Percentiles rank a stretch among this genome's conserved stretches.
These are phyloP conservation scores for Aspergillaceae sp. DNA, from an alignment of 2,329 filamentous ascomycete genomes.

Conservation along the genomic window DNA sequence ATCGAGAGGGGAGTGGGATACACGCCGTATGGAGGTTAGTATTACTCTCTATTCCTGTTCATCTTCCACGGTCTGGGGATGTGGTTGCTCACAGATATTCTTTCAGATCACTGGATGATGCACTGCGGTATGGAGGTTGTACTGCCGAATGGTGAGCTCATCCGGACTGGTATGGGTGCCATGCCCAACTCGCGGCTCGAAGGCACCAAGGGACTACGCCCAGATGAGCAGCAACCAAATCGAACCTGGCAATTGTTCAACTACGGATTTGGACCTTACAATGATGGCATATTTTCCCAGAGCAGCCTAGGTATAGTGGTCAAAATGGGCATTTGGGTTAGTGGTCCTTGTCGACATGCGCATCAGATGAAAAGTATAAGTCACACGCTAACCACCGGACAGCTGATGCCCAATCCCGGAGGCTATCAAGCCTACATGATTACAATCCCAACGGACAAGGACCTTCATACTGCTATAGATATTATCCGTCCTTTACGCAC, in stretches of 20 bases:
- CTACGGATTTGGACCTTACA: conserved; percentile 33
- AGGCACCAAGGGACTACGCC: not conserved
- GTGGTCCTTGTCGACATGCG: no score
- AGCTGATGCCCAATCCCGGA: conserved; percentile 45
- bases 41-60: no score
- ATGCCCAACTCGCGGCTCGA: not conserved
- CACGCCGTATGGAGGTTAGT: conserved; percentile 19
- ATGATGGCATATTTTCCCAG: conserved; percentile 45
- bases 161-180: conserved; percentile 43
- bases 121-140: conserved; percentile 41
- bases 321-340: conserved; percentile 45
- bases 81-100: not conserved
- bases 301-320: conserved; percentile 46
- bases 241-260: conserved; percentile 38
- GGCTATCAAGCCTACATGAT: conserved; percentile 39
- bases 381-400: no score
- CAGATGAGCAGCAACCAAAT: conserved; percentile 11
- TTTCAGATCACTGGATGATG: conserved; percentile 34
- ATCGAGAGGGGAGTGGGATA: conserved; percentile 42
- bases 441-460: conserved; percentile 43
- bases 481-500: conserved; percentile 27
- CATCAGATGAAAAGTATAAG: not conserved
- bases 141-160: conserved; percentile 37
- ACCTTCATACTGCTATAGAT: conserved; percentile 34
- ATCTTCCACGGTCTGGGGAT: no score